Base-by-base conservation (phyloP, 345 rosid species). In the Microthlaspi erraticum region DNA sequence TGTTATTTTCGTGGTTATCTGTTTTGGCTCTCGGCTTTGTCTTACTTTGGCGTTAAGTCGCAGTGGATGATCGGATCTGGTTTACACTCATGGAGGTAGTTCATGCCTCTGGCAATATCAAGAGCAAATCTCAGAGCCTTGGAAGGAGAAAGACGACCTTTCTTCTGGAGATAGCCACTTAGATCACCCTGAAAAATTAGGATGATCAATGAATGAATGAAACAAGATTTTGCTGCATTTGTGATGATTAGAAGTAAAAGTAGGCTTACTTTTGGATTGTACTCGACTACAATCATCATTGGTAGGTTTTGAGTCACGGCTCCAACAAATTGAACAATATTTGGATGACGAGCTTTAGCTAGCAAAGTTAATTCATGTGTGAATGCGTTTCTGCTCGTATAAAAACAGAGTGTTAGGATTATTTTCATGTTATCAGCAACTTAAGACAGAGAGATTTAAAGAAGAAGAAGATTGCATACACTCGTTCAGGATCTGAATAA, bases 261-360 rank as follows among this genome's bases (percentile, higher is more conserved):
- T 12, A 20, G 12, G 51, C 23, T 20, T 34, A 94, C 99, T 65
- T 88, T 91, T 41, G 96, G 77, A 81, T 85, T 91, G 77, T 81
- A 79, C 82, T 94, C 99, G 51, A 78, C 75, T 70, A 91, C 92
- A 76, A 94, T 91, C 99, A 94, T 94, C 99, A 94, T 88, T 0
- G 99, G 99, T 62, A 85, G 54, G 65, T 94, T 91, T 77, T 94
- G 99, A 55, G 99, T 94, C 38, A 94, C 99, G 50, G 99, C 97
- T 79, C 99, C 99, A 68, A 94, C 97, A 81, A 94, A 94, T 66
- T 94, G 99, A 74, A 94, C 87, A 60, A 94, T 86, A 81, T 94
- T 94, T 19, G 99, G 99, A 87, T 94, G 99, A 54, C 99, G 81
- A 48, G 86, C 97, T 78, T 84, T 91, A 71, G 91, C 97, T 64